phyloP scores from a whole-genome alignment of 176 grass and related monocot species.

The Leersia perrieri region DNA sequence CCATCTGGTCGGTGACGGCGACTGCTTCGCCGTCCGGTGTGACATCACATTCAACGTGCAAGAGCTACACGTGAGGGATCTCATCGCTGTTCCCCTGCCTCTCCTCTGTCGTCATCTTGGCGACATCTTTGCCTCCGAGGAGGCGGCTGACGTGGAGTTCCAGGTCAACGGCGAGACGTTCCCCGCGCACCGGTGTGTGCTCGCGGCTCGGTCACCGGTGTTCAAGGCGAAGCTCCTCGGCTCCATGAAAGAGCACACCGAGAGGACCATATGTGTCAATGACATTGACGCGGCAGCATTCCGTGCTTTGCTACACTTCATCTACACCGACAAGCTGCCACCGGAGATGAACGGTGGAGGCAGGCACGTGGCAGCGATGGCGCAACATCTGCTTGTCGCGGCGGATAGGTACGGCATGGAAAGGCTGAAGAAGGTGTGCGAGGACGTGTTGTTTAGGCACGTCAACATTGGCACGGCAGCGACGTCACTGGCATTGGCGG shows the following conservation, averaged over 20 bases:
- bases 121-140: too few relatives aligned
- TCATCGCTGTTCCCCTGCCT: not conserved
- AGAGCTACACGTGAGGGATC: not conserved
- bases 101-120: not conserved
- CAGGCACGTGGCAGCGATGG: not conserved
- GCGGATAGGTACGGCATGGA: conserved; percentile 40
- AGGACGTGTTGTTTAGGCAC: conserved; percentile 5
- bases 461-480: not conserved
- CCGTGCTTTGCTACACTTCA: conserved; percentile 35
- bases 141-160: conserved; percentile 29
- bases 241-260: conserved; percentile 13
- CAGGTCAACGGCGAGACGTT: conserved; percentile 13
- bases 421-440: conserved; percentile 36
- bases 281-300: conserved; percentile 24
- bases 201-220: conserved; percentile 35
- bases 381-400: conserved; percentile 35
- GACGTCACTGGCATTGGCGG: not conserved
- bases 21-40: conserved; percentile 11
- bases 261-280: conserved; percentile 1
- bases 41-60: not conserved
- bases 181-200: conserved; percentile 18
- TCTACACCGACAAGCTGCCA: conserved; percentile 34
- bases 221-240: conserved; percentile 34
- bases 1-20: not conserved
- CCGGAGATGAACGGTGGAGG: not conserved